Evolutionary conservation across 352 stramenopile species (phyloP).

Genomic region (Phytophthora cryptogea): DNA sequence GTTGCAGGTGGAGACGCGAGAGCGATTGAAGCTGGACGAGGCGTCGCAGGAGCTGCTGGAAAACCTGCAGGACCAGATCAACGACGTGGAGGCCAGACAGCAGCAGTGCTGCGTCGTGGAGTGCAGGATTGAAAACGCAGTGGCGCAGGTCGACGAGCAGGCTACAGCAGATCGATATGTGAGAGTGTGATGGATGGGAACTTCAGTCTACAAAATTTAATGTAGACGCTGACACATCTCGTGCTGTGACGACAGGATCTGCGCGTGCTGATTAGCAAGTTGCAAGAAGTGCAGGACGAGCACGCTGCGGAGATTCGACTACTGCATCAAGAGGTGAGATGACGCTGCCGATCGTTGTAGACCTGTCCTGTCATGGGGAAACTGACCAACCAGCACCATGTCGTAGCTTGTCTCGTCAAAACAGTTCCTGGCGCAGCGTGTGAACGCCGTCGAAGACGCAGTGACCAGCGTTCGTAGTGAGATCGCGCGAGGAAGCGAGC

Average conservation of each 20-base stretch:
- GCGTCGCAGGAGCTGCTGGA: slow-evolving; percentile 63
- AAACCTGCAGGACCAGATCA: slow-evolving; percentile 54
- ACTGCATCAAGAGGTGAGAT: slow-evolving; percentile 46
- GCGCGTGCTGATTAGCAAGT: slow-evolving; percentile 39
- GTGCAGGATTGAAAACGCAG: slow-evolving; percentile 31
- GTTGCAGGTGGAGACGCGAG: slow-evolving; percentile 61
- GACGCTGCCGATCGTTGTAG: not conserved
- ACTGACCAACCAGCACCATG: not conserved
- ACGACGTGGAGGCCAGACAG: slow-evolving; percentile 46
- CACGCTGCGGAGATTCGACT: slow-evolving; percentile 48
- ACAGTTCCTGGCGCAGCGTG: slow-evolving; percentile 43
- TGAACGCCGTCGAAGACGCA: slow-evolving; percentile 49
- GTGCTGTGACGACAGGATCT: slow-evolving; percentile 42
- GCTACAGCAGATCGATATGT: slow-evolving; percentile 45
- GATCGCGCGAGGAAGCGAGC: slow-evolving; percentile 31
- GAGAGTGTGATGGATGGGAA: not conserved
- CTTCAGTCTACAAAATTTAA: too few relatives aligned
- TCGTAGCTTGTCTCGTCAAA: slow-evolving; percentile 34
- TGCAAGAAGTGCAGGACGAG: slow-evolving; percentile 54
- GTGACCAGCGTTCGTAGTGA: slow-evolving; percentile 48
- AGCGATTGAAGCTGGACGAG: slow-evolving; percentile 62
- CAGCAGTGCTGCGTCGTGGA: slow-evolving; percentile 32
- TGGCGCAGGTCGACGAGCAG: slow-evolving; percentile 39
- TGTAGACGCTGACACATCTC: slow-evolving; percentile 6
- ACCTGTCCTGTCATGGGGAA: not conserved